A percentile compares a stretch with the other conserved stretches of the same genome.
Evolutionary conservation across 192 early-diverging fungal species (phyloP).

Genomic region (Backusella liffmaniae): DNA sequence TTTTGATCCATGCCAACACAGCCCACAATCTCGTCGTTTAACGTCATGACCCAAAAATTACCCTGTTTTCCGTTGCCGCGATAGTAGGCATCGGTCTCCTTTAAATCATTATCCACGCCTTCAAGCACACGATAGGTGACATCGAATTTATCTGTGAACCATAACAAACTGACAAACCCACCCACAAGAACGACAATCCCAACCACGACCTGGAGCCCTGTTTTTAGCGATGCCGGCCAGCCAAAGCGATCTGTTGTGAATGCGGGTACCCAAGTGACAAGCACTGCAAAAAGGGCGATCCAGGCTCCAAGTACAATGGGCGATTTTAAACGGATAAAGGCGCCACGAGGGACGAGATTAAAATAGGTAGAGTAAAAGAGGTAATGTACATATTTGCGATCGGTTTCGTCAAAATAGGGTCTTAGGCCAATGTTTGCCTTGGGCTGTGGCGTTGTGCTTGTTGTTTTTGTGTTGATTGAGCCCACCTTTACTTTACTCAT

Average conservation of each 20-base stretch:
- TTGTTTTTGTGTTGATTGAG: neutral
- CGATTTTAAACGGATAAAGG: conserved; percentile 19
- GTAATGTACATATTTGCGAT: conserved; percentile 37
- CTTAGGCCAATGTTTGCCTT: conserved; percentile 27
- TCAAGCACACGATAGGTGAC: conserved; percentile 20
- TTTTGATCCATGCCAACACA: conserved; percentile 34
- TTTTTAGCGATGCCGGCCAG: neutral
- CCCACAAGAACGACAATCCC: conserved; percentile 4
- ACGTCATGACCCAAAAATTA: conserved; percentile 40
- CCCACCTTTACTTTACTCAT: conserved; percentile 7
- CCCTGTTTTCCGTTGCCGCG: conserved; percentile 16
- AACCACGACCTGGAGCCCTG: conserved; percentile 5
- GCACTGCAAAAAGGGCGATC: conserved; percentile 8
- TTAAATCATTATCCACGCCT: conserved; percentile 35
- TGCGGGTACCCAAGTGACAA: conserved; percentile 4
- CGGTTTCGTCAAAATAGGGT: conserved; percentile 30
- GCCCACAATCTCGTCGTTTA: conserved; percentile 31
- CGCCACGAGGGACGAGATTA: conserved; percentile 32
- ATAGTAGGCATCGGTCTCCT: conserved; percentile 30
- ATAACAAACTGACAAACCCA: conserved; percentile 19
- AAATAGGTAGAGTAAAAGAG: conserved; percentile 38
- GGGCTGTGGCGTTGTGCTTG: neutral
- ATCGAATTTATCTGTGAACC: conserved; percentile 36
- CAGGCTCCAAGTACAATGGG: conserved; percentile 15
- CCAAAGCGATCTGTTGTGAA: neutral